A percentile compares a stretch with the other conserved stretches of the same genome.
These are phyloP conservation scores for Mortierella sp. DNA, from an alignment of 371 early-diverging fungal species.

Conservation along the genomic window DNA sequence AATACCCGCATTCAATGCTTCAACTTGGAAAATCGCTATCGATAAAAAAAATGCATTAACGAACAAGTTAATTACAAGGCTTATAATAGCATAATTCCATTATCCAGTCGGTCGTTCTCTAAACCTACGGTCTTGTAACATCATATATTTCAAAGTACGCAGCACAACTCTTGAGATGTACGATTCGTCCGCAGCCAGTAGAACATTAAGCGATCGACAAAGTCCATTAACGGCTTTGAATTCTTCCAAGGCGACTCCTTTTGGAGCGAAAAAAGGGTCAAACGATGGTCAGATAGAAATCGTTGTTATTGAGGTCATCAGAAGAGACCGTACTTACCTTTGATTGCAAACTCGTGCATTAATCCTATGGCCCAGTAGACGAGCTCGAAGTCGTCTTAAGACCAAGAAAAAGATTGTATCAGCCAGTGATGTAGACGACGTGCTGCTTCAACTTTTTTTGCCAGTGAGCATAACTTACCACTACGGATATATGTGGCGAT, in stretches of 20 bases:
- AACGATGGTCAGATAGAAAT: background rate
- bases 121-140: conserved; percentile 66
- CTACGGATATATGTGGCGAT: conserved; percentile 77
- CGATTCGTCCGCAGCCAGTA: conserved; percentile 71
- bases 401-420: background rate
- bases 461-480: conserved; percentile 53
- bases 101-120: background rate
- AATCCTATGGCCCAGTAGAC: conserved; percentile 87
- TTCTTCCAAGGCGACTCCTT: conserved; percentile 66
- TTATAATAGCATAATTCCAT: no score
- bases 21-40: conserved; percentile 59
- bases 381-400: conserved; percentile 79
- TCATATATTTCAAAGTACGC: conserved; percentile 79
- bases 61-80: background rate
- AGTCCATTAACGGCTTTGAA: conserved; percentile 74
- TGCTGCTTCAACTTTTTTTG: background rate
- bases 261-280: no score
- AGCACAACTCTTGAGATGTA: conserved; percentile 79
- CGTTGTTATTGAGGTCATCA: background rate
- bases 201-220: conserved; percentile 64
- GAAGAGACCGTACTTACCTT: conserved; percentile 53
- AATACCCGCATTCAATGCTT: conserved; percentile 71
- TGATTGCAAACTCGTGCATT: conserved; percentile 83
- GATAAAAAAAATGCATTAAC: background rate
- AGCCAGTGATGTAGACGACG: background rate